A percentile compares a stretch with the other conserved stretches of the same genome.
phyloP scores from a whole-genome alignment of 2,329 filamentous ascomycete species.

The Penicillium freii region DNA sequence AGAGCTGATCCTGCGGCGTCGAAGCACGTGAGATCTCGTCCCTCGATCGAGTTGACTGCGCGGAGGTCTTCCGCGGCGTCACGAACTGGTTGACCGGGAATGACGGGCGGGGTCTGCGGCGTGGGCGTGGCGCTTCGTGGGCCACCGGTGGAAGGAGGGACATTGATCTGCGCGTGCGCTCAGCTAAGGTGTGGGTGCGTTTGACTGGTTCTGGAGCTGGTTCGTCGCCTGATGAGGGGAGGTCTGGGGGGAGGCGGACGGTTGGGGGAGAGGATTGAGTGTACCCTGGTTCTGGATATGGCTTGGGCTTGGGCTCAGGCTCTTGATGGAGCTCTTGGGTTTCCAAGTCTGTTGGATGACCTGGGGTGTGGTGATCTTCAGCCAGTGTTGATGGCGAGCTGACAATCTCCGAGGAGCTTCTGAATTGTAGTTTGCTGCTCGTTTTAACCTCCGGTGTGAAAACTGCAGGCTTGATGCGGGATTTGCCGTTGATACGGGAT shows the following conservation, averaged over 20 bases:
- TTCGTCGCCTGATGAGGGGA: constrained; percentile 10
- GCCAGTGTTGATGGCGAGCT: background rate
- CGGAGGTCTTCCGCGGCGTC: constrained; percentile 44
- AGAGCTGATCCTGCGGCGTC: constrained; percentile 65
- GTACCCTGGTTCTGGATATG: constrained; percentile 5
- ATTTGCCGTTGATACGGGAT: constrained; percentile 29
- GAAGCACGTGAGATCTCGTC: constrained; percentile 35
- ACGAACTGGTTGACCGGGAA: constrained; percentile 59
- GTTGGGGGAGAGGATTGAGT: constrained; percentile 9
- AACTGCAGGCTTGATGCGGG: background rate
- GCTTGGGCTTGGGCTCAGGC: background rate
- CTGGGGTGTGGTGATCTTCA: background rate
- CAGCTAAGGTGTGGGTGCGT: constrained; percentile 56
- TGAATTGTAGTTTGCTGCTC: background rate
- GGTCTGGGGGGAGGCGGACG: constrained; percentile 13
- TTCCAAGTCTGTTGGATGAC: background rate
- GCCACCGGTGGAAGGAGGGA: constrained; percentile 53
- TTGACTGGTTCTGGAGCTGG: constrained; percentile 22
- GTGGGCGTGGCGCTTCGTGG: constrained; percentile 24
- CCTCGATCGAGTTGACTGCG: constrained; percentile 9
- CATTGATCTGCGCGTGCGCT: constrained; percentile 81
- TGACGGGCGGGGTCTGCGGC: constrained; percentile 32
- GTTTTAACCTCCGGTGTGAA: background rate
- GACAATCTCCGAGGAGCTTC: background rate
- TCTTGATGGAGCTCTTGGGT: background rate